A percentile compares a stretch with the other conserved stretches of the same genome.
Evolutionary conservation across 2,329 filamentous ascomycete genomes (phyloP).

Genomic region (Colletotrichum graminicola): DNA sequence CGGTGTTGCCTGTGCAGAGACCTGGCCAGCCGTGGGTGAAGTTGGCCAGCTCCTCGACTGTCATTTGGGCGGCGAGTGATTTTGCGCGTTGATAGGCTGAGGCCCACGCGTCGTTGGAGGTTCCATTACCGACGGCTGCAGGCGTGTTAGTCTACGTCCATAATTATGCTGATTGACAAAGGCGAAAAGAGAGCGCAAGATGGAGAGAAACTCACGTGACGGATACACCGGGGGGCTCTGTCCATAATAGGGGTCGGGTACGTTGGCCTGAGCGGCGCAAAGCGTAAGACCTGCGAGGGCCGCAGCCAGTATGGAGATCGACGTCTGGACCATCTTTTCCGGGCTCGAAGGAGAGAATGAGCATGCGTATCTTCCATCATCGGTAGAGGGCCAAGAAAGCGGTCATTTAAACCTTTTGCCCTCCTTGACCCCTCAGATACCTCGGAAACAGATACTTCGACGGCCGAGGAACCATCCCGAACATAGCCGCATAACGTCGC

Average conservation of each 20-base stretch:
- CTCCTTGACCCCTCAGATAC: background rate
- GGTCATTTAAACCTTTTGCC: background rate
- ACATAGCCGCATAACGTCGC: background rate
- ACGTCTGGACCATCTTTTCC: conserved; percentile 17
- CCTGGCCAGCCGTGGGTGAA: conserved; percentile 31
- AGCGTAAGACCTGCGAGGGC: conserved; percentile 13
- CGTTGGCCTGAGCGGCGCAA: conserved; percentile 30
- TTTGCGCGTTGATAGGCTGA: conserved; percentile 70
- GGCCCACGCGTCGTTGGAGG: conserved; percentile 59
- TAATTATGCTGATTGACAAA: background rate
- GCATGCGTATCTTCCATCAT: background rate
- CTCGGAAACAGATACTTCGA: conserved; percentile 8
- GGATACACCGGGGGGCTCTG: conserved; percentile 47
- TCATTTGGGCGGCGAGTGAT: conserved; percentile 70
- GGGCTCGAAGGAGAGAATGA: background rate
- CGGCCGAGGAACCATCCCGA: background rate
- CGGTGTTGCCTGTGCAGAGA: conserved; percentile 59
- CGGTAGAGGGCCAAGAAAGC: background rate
- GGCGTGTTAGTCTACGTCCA: background rate
- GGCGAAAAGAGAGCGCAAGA: background rate
- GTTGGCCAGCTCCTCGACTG: conserved; percentile 73
- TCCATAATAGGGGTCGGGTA: conserved; percentile 26
- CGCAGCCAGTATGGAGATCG: background rate
- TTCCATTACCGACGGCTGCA: conserved; percentile 18
- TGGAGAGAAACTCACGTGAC: conserved; percentile 41